Evolutionary conservation across 805 yeast genomes (phyloP).

Genomic region (Nakazawaea ernobii): DNA sequence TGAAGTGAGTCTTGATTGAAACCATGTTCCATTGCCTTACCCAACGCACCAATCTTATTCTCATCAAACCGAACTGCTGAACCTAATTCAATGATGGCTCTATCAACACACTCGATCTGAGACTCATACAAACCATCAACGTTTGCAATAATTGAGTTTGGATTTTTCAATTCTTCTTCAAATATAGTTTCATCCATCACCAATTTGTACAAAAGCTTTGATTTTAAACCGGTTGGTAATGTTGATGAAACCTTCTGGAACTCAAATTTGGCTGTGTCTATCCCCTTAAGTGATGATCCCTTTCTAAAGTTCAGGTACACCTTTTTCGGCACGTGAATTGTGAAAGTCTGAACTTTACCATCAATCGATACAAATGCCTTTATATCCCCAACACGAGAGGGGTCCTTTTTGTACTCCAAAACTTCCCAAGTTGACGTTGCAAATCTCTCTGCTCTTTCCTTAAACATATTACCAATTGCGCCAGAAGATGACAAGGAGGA

Average conservation of each 20-base stretch:
- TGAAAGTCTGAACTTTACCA: constrained; percentile 67
- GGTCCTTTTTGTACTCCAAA: constrained; percentile 58
- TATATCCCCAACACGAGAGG: constrained; percentile 62
- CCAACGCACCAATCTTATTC: constrained; percentile 72
- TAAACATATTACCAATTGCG: constrained; percentile 61
- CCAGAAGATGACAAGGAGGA: constrained; percentile 41
- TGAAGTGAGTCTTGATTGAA: constrained; percentile 59
- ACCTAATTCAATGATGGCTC: constrained; percentile 79
- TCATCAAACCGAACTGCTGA: constrained; percentile 65
- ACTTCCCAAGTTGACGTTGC: constrained; percentile 84
- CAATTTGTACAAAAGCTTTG: constrained; percentile 49
- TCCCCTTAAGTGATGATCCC: constrained; percentile 32
- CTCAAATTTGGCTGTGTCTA: constrained; percentile 17
- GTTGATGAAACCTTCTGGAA: constrained; percentile 54
- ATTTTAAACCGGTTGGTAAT: constrained; percentile 65
- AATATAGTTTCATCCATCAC: constrained; percentile 64
- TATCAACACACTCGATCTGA: constrained; percentile 56
- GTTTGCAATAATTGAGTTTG: constrained; percentile 56
- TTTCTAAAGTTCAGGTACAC: constrained; percentile 63
- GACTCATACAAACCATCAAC: constrained; percentile 75
- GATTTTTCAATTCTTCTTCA: constrained; percentile 46
- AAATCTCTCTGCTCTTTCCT: constrained; percentile 73
- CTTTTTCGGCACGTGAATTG: constrained; percentile 68
- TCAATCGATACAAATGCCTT: constrained; percentile 66
- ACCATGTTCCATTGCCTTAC: constrained; percentile 81